A percentile compares a stretch with the other conserved stretches of the same genome.
These are phyloP conservation scores for Claviceps quebecensis DNA, from an alignment of 2,329 filamentous ascomycete genomes.

Conservation along the genomic window DNA sequence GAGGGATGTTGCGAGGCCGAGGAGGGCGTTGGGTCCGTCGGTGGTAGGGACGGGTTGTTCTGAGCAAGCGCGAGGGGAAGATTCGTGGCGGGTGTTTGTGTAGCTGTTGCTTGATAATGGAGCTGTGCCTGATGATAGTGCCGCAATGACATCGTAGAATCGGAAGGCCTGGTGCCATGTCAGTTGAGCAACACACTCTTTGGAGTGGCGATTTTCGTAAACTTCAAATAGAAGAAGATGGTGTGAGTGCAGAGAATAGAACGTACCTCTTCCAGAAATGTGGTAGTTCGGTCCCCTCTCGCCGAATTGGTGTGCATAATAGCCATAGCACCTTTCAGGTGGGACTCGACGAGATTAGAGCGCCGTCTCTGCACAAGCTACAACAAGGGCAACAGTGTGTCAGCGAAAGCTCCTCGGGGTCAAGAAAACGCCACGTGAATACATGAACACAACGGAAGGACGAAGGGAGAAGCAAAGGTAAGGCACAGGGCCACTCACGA, in stretches of 20 bases:
- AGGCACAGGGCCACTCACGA: constrained; percentile 28
- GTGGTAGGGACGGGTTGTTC: constrained; percentile 30
- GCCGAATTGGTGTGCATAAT: constrained; percentile 38
- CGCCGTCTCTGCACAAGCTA: constrained; percentile 46
- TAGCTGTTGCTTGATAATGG: constrained; percentile 36
- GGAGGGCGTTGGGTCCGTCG: constrained; percentile 41
- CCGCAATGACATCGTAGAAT: constrained; percentile 52
- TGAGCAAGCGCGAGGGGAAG: constrained; percentile 28
- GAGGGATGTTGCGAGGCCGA: constrained; percentile 47
- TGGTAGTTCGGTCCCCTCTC: constrained; percentile 34
- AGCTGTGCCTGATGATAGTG: constrained; percentile 44
- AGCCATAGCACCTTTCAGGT: constrained; percentile 47
- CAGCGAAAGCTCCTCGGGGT: background rate
- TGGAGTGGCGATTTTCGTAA: no score
- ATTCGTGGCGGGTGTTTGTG: constrained; percentile 25
- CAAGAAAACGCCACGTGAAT: background rate
- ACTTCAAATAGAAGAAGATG: no score
- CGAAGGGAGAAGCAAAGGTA: background rate
- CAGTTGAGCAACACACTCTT: background rate
- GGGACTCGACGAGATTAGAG: constrained; percentile 45
- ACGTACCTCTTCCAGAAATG: constrained; percentile 45
- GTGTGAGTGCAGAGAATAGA: background rate
- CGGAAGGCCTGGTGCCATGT: constrained; percentile 37
- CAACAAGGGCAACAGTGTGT: background rate
- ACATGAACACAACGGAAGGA: background rate